Evolutionary conservation across 2,329 filamentous ascomycete species (phyloP).

Genomic region (Ascochyta viciae-villosae): DNA sequence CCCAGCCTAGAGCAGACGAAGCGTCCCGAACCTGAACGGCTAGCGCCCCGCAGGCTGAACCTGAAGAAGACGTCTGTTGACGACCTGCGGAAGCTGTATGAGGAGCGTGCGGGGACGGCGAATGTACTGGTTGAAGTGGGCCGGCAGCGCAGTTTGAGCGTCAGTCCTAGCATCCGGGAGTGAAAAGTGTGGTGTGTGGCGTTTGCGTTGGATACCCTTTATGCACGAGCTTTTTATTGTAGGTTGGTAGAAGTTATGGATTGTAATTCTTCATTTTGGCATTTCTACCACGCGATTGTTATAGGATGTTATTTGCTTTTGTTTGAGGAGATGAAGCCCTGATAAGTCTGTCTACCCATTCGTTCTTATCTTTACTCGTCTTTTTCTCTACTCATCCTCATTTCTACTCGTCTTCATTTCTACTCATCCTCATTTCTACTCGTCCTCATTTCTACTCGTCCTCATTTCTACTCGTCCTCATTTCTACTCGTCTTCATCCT

Average conservation of each 20-base stretch:
- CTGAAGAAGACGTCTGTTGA: conserved; percentile 56
- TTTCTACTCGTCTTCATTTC: neutral
- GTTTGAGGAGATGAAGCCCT: neutral
- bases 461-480: neutral
- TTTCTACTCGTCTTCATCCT: neutral
- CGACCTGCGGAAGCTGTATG: conserved; percentile 56
- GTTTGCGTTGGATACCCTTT: neutral
- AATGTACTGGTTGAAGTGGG: conserved; percentile 36
- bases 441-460: neutral
- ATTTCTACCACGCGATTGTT: neutral
- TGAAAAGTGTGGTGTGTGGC: neutral
- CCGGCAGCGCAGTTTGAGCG: conserved; percentile 9
- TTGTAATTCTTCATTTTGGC: neutral
- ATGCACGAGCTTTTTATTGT: neutral
- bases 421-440: neutral
- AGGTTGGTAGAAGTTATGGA: neutral
- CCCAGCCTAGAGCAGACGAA: conserved; percentile 50
- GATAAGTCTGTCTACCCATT: neutral
- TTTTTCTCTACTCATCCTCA: neutral
- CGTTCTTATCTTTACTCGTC: no score
- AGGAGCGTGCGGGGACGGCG: conserved; percentile 55
- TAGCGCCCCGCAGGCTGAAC: conserved; percentile 48
- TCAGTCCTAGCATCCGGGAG: conserved; percentile 14
- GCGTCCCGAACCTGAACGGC: conserved; percentile 19
- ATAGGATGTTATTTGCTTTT: neutral